Evolutionary conservation across 2,329 filamentous ascomycete genomes (phyloP).

Genomic region (Aspergillus sp.): DNA sequence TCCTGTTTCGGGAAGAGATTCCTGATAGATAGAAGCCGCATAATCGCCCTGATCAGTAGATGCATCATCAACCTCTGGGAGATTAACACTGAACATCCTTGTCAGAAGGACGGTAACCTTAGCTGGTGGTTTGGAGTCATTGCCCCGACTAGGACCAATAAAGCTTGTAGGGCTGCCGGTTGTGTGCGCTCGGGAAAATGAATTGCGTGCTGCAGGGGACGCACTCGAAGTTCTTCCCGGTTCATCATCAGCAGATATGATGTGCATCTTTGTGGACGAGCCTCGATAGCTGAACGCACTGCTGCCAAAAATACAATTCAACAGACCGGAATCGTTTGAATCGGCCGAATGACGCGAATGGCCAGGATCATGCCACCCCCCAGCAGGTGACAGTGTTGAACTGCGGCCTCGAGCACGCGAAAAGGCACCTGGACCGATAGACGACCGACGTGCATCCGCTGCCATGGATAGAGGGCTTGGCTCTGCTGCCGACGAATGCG

Average conservation of each 20-base stretch:
- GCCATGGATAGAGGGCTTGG: constrained; percentile 27
- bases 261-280: constrained; percentile 58
- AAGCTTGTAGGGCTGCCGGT: constrained; percentile 30
- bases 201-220: constrained; percentile 27
- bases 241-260: constrained; percentile 43
- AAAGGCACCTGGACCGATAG: constrained; percentile 33
- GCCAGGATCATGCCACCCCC: constrained; percentile 27
- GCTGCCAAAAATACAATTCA: constrained; percentile 60
- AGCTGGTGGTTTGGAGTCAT: constrained; percentile 35
- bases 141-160: constrained; percentile 15
- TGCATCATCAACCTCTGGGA: constrained; percentile 42
- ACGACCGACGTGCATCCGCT: constrained; percentile 27
- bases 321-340: constrained; percentile 46
- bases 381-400: constrained; percentile 38
- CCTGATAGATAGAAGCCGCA: constrained; percentile 25
- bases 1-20: constrained; percentile 28
- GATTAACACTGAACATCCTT: constrained; percentile 54
- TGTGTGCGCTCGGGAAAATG: constrained; percentile 34
- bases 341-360: constrained; percentile 38
- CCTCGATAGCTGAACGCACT: constrained; percentile 53
- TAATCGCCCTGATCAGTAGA: constrained; percentile 29
- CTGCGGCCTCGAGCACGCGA: constrained; percentile 40
- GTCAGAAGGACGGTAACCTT: constrained; percentile 54
- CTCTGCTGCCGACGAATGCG: constrained; percentile 31
- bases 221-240: constrained; percentile 16